Base-by-base conservation (phyloP, 2,329 filamentous ascomycete species). In the Fusarium musae region DNA sequence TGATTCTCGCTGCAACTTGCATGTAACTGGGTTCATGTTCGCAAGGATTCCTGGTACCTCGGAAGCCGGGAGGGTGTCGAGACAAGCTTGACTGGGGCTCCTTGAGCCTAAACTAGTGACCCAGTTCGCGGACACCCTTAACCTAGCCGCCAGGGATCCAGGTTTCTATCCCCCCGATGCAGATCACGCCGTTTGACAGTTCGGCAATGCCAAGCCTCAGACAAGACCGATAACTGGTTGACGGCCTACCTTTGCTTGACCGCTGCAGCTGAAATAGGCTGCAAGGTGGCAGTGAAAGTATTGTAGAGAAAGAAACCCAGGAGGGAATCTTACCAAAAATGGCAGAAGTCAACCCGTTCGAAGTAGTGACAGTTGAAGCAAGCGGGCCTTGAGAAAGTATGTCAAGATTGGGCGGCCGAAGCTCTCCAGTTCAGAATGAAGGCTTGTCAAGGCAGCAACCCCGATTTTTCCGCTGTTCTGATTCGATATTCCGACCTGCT, bases 181-280 rank as follows among this genome's bases (percentile, higher is more conserved):
- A 78, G 76, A 78, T 78, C 77, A 78, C 74, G 65, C 75, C 75
- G 76, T 78, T 74, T 78, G 76, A 75, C 75, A 77, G 69, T 77
- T 78, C 75, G 75, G 75, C 73, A 76, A 70, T 77, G 74, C 47
- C 62, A 66, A 58, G 53, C 47, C 59, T 65, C 60, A 68, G 59
- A 66, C 59, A 60, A 62, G 73, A 66, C 63, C 37, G 37, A 44
- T 50, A 13, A 53, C 37, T 70, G 61, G 58, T 50, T 63, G 52
- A 52, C 13, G 59, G 65, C 69, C 61, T 70, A 54, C 53, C 57
- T 26, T 34, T 44, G 30, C 23, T 40, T 58, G 40, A 26, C 30
- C 30, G n/a, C 15, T 34, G 13, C 19, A 40, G 34, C 28, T n/a
- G 36, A 17, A n/a, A 40, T 30, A 54, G 19, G 9, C 28, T 50